Conservation (phyloP, 1,284 basidiomycete species). For the Pseudozyma tsukubaensis region DNA sequence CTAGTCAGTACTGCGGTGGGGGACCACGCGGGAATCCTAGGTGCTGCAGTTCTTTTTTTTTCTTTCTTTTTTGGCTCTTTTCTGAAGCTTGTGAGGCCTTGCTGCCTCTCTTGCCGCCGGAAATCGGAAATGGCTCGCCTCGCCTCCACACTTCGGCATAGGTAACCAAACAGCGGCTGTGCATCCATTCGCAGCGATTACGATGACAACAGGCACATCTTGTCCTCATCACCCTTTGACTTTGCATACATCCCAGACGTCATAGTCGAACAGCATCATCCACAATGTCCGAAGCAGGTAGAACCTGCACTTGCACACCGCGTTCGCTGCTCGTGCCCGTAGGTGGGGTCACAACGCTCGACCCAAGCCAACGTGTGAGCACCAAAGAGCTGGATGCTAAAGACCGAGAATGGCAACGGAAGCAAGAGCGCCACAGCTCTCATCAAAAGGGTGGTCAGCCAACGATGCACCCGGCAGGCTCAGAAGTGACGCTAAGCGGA, state of each 20-base stretch:
- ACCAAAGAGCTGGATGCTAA: constrained; percentile 30
- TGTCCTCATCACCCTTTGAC: background rate
- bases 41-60: constrained; percentile 77
- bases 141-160: background rate
- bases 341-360: constrained; percentile 31
- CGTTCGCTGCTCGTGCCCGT: constrained; percentile 34
- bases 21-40: constrained; percentile 84
- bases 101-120: constrained; percentile 5
- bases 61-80: background rate
- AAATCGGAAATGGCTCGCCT: constrained; percentile 2
- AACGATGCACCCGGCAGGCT: background rate
- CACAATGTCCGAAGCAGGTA: constrained; percentile 8
- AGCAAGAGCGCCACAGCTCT: constrained; percentile 2
- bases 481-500: background rate
- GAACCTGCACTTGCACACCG: constrained; percentile 39
- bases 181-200: background rate
- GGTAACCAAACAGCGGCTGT: background rate
- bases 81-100: constrained; percentile 6
- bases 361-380: constrained; percentile 43
- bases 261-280: no score
- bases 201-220: background rate
- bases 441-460: background rate
- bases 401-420: constrained; percentile 31
- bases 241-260: background rate
- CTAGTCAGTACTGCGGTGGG: constrained; percentile 85